Evolutionary conservation across 2,329 filamentous ascomycete species (phyloP).

Genomic region (Alternaria solani): DNA sequence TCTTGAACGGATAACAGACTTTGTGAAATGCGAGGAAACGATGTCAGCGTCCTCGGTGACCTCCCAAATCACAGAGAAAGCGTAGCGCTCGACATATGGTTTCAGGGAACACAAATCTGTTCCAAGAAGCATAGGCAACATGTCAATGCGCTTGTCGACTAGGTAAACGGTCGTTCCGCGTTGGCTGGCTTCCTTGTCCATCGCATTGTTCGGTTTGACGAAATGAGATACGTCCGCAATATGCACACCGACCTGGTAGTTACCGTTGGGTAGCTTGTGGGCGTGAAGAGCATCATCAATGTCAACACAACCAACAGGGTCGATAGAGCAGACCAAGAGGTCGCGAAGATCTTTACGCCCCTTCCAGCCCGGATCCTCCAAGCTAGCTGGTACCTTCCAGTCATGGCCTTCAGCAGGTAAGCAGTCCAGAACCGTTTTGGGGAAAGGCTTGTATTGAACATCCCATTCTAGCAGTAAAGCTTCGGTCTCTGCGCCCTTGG

Average conservation of each 20-base stretch:
- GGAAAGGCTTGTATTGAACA: slow-evolving; percentile 96
- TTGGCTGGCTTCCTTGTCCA: slow-evolving; percentile 94
- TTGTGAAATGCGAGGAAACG: slow-evolving; percentile 86
- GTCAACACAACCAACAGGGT: slow-evolving; percentile 94
- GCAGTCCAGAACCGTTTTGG: slow-evolving; percentile 93
- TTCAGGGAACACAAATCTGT: slow-evolving; percentile 97
- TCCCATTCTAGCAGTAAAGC: slow-evolving; percentile 94
- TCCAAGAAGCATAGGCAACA: slow-evolving; percentile 95
- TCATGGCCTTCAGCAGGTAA: slow-evolving; percentile 89
- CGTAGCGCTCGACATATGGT: slow-evolving; percentile 86
- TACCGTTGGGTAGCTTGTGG: slow-evolving; percentile 83
- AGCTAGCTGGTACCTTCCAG: slow-evolving; percentile 87
- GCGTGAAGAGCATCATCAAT: slow-evolving; percentile 98
- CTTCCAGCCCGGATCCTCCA: slow-evolving; percentile 84
- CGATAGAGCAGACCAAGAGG: slow-evolving; percentile 94
- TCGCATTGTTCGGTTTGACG: slow-evolving; percentile 94
- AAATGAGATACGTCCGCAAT: slow-evolving; percentile 99
- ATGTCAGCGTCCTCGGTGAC: slow-evolving; percentile 85
- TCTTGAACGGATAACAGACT: slow-evolving; percentile 95
- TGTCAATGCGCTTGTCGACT: slow-evolving; percentile 99
- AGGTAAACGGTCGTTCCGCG: slow-evolving; percentile 96
- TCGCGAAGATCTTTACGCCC: slow-evolving; percentile 83
- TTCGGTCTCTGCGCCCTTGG: slow-evolving; percentile 97
- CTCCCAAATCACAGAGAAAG: slow-evolving; percentile 72
- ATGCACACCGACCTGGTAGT: slow-evolving; percentile 95